These are phyloP conservation scores for Pulicaria dysenterica DNA, from an alignment of 129 eudicot genomes.

Conservation along the genomic window DNA sequence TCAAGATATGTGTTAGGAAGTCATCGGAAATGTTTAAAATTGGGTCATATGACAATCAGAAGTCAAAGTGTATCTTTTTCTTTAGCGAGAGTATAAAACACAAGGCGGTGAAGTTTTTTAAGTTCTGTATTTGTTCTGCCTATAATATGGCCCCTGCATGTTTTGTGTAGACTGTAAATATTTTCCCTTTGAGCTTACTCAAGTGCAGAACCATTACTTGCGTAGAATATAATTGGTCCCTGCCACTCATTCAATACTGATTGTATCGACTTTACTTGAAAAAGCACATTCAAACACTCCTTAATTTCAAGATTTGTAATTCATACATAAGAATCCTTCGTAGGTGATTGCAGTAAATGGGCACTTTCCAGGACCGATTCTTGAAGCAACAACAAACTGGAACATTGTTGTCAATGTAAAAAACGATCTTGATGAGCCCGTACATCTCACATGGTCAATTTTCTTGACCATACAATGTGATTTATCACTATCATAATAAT, in stretches of 20 bases:
- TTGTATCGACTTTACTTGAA: not conserved
- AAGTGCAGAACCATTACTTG: not conserved
- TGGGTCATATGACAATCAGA: slow-evolving; percentile 14
- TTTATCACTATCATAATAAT: slow-evolving; percentile 13
- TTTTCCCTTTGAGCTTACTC: slow-evolving; percentile 9
- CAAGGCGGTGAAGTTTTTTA: slow-evolving; percentile 3
- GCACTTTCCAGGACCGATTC: slow-evolving; percentile 88
- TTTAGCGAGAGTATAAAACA: not conserved
- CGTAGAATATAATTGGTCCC: not conserved
- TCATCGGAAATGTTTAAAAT: too few species aligned
- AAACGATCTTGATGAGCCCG: slow-evolving; percentile 83
- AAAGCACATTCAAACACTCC: not conserved
- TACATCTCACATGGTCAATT: slow-evolving; percentile 88
- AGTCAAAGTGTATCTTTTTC: slow-evolving; percentile 20
- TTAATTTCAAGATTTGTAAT: slow-evolving; percentile 16
- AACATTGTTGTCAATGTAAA: slow-evolving; percentile 86
- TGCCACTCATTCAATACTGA: not conserved
- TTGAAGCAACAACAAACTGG: slow-evolving; percentile 96
- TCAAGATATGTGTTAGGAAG: too few species aligned
- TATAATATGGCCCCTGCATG: slow-evolving; percentile 7
- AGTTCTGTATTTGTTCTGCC: slow-evolving; percentile 4
- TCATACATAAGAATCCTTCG: not conserved
- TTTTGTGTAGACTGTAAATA: not conserved
- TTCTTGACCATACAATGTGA: not conserved
- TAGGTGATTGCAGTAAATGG: slow-evolving; percentile 93